Evolutionary conservation across 2,329 filamentous ascomycete genomes (phyloP).

Genomic region (Sclerotinia sclerotiorum): DNA sequence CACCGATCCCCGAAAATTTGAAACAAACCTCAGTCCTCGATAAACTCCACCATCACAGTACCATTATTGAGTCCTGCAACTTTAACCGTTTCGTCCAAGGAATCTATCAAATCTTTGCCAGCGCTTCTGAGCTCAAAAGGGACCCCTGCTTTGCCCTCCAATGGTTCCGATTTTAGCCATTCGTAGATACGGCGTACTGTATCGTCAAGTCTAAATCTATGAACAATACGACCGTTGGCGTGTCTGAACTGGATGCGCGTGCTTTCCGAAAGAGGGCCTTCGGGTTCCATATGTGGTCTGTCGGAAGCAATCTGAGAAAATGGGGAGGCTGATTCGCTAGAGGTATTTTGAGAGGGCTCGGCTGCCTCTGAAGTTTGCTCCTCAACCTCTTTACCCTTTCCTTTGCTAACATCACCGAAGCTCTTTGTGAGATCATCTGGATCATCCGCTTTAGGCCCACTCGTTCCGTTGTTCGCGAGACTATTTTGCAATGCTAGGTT

Average conservation of each 20-base stretch:
- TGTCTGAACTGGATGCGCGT: slow-evolving; percentile 94
- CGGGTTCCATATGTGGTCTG: slow-evolving; percentile 76
- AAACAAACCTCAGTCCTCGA: slow-evolving; percentile 48
- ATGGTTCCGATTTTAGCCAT: slow-evolving; percentile 87
- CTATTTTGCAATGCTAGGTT: slow-evolving; percentile 92
- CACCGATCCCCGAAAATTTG: not conserved
- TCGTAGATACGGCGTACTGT: slow-evolving; percentile 84
- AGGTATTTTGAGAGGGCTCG: slow-evolving; percentile 38
- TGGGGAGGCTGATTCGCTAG: slow-evolving; percentile 42
- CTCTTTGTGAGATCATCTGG: slow-evolving; percentile 85
- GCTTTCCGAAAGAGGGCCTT: slow-evolving; percentile 59
- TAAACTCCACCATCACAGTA: slow-evolving; percentile 92
- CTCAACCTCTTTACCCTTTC: slow-evolving; percentile 51
- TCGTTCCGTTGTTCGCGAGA: slow-evolving; percentile 54
- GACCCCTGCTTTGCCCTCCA: slow-evolving; percentile 75
- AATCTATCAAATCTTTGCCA: slow-evolving; percentile 80
- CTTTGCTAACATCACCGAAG: slow-evolving; percentile 51
- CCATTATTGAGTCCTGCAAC: slow-evolving; percentile 87
- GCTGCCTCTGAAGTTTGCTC: slow-evolving; percentile 38
- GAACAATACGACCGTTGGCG: slow-evolving; percentile 78
- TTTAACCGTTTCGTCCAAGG: slow-evolving; percentile 70
- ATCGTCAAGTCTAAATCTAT: slow-evolving; percentile 77
- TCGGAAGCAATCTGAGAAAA: slow-evolving; percentile 73
- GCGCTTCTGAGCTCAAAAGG: slow-evolving; percentile 87
- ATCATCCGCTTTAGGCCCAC: slow-evolving; percentile 63